Evolutionary conservation across 345 rosid genomes (phyloP).

Genomic region (Erodium maritimum): DNA sequence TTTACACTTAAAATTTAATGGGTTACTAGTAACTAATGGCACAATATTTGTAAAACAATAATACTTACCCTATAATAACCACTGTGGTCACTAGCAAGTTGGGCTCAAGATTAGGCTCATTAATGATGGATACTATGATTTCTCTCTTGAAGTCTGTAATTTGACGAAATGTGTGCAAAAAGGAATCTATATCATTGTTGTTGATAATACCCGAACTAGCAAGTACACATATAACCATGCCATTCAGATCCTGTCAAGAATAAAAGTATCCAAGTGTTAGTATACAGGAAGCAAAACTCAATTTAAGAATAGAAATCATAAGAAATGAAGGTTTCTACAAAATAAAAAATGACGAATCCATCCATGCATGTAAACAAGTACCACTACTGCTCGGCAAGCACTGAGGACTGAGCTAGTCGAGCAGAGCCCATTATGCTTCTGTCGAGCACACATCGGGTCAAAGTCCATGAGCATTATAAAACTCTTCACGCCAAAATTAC

Average conservation of each 20-base stretch:
- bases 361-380: no score
- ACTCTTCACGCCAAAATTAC: no score
- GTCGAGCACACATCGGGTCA: no score
- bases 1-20: not conserved
- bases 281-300: not conserved
- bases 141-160: slow-evolving; percentile 43
- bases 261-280: slow-evolving; percentile 1
- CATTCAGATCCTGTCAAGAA: slow-evolving; percentile 44
- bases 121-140: slow-evolving; percentile 37
- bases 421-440: no score
- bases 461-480: no score
- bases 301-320: not conserved
- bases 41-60: slow-evolving; percentile 7
- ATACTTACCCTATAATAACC: slow-evolving; percentile 52
- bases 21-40: not conserved
- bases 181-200: slow-evolving; percentile 27
- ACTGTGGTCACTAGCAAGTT: slow-evolving; percentile 51
- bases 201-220: slow-evolving; percentile 41
- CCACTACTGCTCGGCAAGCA: no score
- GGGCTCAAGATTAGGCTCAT: slow-evolving; percentile 60
- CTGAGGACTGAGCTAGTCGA: no score
- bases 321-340: no score
- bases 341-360: no score
- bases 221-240: slow-evolving; percentile 48
- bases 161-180: slow-evolving; percentile 57